A percentile compares a stretch with the other conserved stretches of the same genome.
Evolutionary conservation across 2,329 filamentous ascomycete species (phyloP).

Genomic region (Verticillium tricorpus): DNA sequence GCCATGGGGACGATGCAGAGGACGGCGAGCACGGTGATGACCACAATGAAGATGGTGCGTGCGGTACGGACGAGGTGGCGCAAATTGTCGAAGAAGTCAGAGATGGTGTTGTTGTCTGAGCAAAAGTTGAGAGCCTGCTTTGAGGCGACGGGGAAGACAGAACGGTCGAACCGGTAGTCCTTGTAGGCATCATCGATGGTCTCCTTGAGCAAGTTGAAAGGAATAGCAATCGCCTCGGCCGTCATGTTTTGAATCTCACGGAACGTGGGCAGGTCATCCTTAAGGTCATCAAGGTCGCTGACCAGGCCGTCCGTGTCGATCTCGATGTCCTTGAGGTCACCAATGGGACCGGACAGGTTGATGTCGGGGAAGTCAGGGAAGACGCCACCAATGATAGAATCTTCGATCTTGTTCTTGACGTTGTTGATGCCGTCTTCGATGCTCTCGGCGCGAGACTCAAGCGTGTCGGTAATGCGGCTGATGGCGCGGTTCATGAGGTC

Average conservation of each 20-base stretch:
- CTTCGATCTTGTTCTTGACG: constrained; percentile 38
- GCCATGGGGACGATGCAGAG: constrained; percentile 74
- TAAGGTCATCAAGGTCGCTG: constrained; percentile 65
- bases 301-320: constrained; percentile 62
- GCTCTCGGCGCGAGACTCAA: constrained; percentile 53
- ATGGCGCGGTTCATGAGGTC: constrained; percentile 45
- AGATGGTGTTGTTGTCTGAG: constrained; percentile 76
- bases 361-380: constrained; percentile 44
- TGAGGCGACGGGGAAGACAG: constrained; percentile 74
- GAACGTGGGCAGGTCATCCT: constrained; percentile 78
- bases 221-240: constrained; percentile 65
- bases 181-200: constrained; percentile 68
- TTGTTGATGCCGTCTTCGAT: constrained; percentile 43
- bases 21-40: constrained; percentile 67
- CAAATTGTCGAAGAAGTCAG: constrained; percentile 75
- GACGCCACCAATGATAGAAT: constrained; percentile 45
- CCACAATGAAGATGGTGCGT: constrained; percentile 70
- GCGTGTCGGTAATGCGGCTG: constrained; percentile 49
- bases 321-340: constrained; percentile 64
- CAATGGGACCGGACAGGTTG: constrained; percentile 61
- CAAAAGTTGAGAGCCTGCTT: constrained; percentile 86
- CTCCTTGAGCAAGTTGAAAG: constrained; percentile 75
- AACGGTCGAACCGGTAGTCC: constrained; percentile 72
- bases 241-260: constrained; percentile 79
- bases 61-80: constrained; percentile 62